Evolutionary conservation across 306 rosid genomes (phyloP).

Genomic region (Boehmeria nivea): DNA sequence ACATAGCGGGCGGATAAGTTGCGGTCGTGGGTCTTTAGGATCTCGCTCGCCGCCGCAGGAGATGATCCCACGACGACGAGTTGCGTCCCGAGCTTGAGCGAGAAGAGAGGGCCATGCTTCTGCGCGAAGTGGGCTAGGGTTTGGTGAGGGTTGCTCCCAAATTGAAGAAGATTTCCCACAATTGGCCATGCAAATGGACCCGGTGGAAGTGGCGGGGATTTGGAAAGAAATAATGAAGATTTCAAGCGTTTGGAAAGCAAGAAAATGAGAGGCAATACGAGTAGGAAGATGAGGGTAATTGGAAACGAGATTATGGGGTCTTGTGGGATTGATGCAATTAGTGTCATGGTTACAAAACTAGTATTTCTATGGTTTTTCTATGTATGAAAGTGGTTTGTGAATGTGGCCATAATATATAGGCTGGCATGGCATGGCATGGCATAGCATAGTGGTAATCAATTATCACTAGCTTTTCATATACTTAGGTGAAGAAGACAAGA

Average conservation of each 20-base stretch:
- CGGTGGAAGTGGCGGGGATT: constrained; percentile 9
- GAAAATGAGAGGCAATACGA: not conserved
- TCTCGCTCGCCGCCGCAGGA: constrained; percentile 10
- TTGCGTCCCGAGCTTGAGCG: constrained; percentile 7
- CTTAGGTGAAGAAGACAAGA: too few species aligned
- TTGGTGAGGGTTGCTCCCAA: not conserved
- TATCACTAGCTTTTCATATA: too few species aligned
- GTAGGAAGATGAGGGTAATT: not conserved
- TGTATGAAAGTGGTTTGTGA: too few species aligned
- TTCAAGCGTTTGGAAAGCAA: not conserved
- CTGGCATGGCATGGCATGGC: too few species aligned
- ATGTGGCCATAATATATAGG: too few species aligned
- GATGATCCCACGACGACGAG: constrained; percentile 5
- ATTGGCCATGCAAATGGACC: constrained; percentile 26
- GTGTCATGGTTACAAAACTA: too few species aligned
- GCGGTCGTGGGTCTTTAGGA: constrained; percentile 14
- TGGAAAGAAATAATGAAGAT: not conserved
- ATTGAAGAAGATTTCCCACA: constrained; percentile 13
- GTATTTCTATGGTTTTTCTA: too few species aligned
- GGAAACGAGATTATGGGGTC: not conserved
- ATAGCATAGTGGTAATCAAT: too few species aligned
- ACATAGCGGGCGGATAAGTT: constrained; percentile 1
- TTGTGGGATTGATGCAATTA: too few species aligned
- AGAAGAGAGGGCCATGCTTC: constrained; percentile 2
- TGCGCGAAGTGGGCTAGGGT: not conserved